Conservation (phyloP, 192 early-diverging fungal genomes). For the Ramicandelaber brevisporus region DNA sequence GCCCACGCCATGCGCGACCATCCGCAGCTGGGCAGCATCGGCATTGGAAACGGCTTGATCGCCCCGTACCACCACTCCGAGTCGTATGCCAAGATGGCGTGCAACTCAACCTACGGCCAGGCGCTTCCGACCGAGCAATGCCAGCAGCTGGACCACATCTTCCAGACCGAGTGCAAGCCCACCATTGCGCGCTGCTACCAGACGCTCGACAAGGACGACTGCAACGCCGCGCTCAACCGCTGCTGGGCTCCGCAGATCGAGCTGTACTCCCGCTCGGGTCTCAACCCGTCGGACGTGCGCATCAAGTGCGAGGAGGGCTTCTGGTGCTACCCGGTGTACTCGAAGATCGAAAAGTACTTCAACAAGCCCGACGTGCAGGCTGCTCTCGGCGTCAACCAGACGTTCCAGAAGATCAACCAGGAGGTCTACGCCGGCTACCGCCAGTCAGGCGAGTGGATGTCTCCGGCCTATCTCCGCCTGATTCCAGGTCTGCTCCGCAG, state of each 20-base stretch:
- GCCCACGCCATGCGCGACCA: too few relatives aligned
- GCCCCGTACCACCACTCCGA: conserved; percentile 4
- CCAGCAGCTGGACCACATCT: conserved; percentile 12
- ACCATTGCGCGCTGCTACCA: conserved; percentile 13
- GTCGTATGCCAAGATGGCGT: conserved; percentile 2
- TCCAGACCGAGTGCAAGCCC: conserved; percentile 14
- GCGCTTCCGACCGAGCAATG: conserved; percentile 4
- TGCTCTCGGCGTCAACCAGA: conserved; percentile 14
- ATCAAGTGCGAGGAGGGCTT: too few relatives aligned
- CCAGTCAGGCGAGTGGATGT: too few relatives aligned
- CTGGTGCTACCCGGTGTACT: too few relatives aligned
- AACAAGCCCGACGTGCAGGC: conserved; percentile 10
- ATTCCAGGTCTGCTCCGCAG: too few relatives aligned
- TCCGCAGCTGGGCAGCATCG: conserved; percentile 5
- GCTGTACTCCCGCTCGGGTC: conserved; percentile 16
- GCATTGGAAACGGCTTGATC: conserved; percentile 11
- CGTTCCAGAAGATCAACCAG: conserved; percentile 14
- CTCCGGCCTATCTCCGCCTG: too few relatives aligned
- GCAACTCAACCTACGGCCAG: background rate
- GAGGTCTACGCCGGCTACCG: conserved; percentile 8
- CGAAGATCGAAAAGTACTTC: too few relatives aligned
- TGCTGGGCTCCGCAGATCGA: conserved; percentile 27
- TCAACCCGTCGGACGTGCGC: too few relatives aligned
- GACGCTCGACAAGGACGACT: conserved; percentile 24
- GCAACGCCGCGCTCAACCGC: conserved; percentile 13